phyloP scores from a whole-genome alignment of 23 red algal species.

The Gracilaria vermiculophylla region DNA sequence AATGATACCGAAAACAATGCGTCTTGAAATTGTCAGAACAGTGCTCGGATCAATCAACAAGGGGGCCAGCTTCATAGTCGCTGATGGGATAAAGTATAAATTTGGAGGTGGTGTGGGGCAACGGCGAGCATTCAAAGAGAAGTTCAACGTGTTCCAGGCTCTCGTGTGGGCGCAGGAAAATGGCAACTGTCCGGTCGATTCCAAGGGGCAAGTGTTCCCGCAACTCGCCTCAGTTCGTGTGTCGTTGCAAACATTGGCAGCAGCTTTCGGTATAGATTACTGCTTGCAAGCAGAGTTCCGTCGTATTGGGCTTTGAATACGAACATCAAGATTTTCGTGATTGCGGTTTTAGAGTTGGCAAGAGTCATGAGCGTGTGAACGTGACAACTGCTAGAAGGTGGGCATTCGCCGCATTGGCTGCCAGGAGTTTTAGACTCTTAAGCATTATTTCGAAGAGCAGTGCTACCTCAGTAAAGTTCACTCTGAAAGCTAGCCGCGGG shows the following conservation, averaged over 20 bases:
- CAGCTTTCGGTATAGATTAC: neutral
- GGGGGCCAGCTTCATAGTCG: neutral
- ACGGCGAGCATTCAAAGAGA: neutral
- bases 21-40: neutral
- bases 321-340: no score
- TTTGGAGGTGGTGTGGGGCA: neutral
- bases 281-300: neutral
- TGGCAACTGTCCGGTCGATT: constrained; percentile 4
- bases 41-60: neutral
- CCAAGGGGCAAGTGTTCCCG: constrained; percentile 1
- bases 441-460: no score
- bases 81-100: neutral
- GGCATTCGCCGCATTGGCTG: no score
- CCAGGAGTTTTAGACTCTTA: no score
- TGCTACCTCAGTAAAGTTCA: no score
- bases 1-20: neutral
- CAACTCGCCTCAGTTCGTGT: neutral
- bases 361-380: no score
- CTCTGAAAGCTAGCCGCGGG: no score
- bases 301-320: neutral
- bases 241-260: constrained; percentile 8
- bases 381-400: no score
- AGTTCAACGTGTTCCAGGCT: constrained; percentile 21
- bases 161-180: constrained; percentile 19
- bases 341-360: neutral